phyloP scores from a whole-genome alignment of 768 basidiomycete genomes.

The Suillus placidus region DNA sequence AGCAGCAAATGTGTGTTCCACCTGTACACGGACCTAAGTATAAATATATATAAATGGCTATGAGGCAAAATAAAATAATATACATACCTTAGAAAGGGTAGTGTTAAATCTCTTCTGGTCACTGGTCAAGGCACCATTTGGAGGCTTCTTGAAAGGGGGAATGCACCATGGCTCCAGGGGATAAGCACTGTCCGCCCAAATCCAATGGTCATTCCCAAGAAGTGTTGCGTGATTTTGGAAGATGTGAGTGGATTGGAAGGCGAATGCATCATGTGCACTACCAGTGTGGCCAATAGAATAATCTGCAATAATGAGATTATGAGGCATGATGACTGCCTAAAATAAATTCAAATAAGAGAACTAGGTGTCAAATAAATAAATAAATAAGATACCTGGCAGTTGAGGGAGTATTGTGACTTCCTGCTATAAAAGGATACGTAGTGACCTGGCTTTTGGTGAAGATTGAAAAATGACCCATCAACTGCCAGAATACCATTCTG shows the following conservation, averaged over 20 bases:
- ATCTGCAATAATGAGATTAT: constrained; percentile 9
- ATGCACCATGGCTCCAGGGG: constrained; percentile 7
- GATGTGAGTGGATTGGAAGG: constrained; percentile 9
- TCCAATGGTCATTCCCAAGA: constrained; percentile 11
- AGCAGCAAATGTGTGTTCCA: constrained; percentile 11
- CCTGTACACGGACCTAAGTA: neutral
- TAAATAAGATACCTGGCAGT: constrained; percentile 15
- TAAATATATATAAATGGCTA: neutral
- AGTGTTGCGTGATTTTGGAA: neutral
- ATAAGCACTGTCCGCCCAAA: constrained; percentile 12
- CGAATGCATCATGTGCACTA: constrained; percentile 12
- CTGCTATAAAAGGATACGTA: constrained; percentile 19
- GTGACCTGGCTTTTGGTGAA: constrained; percentile 11
- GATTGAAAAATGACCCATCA: constrained; percentile 35
- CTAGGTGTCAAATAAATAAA: neutral
- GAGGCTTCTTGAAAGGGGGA: constrained; percentile 18
- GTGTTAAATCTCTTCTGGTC: constrained; percentile 3
- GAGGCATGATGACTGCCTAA: constrained; percentile 10
- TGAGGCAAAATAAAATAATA: neutral
- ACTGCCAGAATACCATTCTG: constrained; percentile 39
- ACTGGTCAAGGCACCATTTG: neutral
- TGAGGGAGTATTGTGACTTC: constrained; percentile 19
- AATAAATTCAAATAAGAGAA: neutral
- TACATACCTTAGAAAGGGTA: constrained; percentile 5
- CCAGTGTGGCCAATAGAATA: constrained; percentile 10